Conservation (phyloP, 1,284 basidiomycete genomes). For the Xerocomus nothofagi region DNA sequence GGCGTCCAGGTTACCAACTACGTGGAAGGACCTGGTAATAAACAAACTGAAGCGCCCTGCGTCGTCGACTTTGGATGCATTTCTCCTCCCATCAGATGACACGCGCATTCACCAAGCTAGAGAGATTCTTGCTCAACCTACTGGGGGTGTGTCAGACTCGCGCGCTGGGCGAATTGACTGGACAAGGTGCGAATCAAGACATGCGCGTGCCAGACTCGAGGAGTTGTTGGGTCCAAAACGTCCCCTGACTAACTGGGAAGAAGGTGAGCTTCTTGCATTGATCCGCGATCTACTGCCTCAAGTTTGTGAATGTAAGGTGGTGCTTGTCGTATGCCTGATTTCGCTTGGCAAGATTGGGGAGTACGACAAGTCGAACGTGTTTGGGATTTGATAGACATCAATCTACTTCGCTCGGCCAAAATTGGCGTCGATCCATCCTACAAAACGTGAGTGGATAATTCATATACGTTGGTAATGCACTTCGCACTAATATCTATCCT, state of each 20-base stretch:
- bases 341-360: constrained; percentile 94
- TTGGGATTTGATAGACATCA: constrained; percentile 93
- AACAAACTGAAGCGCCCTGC: constrained; percentile 77
- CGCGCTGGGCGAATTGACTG: constrained; percentile 81
- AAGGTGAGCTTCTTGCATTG: constrained; percentile 51
- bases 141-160: constrained; percentile 57
- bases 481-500: constrained; percentile 19
- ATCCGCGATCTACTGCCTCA: background rate
- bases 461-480: constrained; percentile 1
- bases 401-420: constrained; percentile 77
- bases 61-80: constrained; percentile 87
- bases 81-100: constrained; percentile 88
- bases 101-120: constrained; percentile 88
- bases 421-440: constrained; percentile 81
- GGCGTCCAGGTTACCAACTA: constrained; percentile 57
- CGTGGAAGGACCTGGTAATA: constrained; percentile 70
- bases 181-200: constrained; percentile 89
- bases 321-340: constrained; percentile 84
- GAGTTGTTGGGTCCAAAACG: constrained; percentile 82
- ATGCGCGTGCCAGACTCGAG: constrained; percentile 84
- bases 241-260: constrained; percentile 91
- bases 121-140: constrained; percentile 76
- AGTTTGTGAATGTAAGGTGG: constrained; percentile 52
- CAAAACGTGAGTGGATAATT: constrained; percentile 66
- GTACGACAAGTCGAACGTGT: constrained; percentile 90